A percentile compares a stretch with the other conserved stretches of the same genome.
Conservation (phyloP, 2,329 filamentous ascomycete species). For the Neonectria neomacrospora region DNA sequence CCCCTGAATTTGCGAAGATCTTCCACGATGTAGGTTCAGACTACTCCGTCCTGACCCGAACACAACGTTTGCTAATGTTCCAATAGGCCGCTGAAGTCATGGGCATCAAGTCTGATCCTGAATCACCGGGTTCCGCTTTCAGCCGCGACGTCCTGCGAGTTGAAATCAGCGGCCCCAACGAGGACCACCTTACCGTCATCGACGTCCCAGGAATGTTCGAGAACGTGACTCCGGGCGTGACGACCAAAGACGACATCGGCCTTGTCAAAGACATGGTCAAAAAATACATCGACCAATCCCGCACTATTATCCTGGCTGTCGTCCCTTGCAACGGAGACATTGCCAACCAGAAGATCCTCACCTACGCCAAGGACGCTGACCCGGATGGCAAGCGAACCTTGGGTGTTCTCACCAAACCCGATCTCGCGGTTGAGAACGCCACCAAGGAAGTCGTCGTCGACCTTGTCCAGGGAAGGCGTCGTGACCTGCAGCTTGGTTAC, state of each 20-base stretch:
- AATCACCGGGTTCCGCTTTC: slow-evolving; percentile 50
- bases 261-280: slow-evolving; percentile 61
- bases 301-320: slow-evolving; percentile 63
- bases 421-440: slow-evolving; percentile 59
- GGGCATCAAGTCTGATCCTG: slow-evolving; percentile 51
- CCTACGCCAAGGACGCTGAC: slow-evolving; percentile 52
- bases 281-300: slow-evolving; percentile 56
- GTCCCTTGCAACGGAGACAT: slow-evolving; percentile 54
- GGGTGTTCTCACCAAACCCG: slow-evolving; percentile 68
- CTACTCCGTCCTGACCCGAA: rapidly evolving
- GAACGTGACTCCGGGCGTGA: slow-evolving; percentile 48
- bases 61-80: neutral
- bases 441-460: slow-evolving; percentile 54
- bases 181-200: slow-evolving; percentile 62
- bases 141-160: slow-evolving; percentile 57
- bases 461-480: slow-evolving; percentile 54
- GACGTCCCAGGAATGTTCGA: slow-evolving; percentile 66
- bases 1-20: slow-evolving; percentile 49
- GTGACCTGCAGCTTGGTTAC: slow-evolving; percentile 58
- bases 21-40: slow-evolving; percentile 52
- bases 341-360: slow-evolving; percentile 55
- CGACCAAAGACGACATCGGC: slow-evolving; percentile 56
- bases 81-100: slow-evolving; percentile 55
- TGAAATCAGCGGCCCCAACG: slow-evolving; percentile 57
- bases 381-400: slow-evolving; percentile 55